Evolutionary conservation across 768 basidiomycete genomes (phyloP).

Genomic region (Agrocybe chaxingu): DNA sequence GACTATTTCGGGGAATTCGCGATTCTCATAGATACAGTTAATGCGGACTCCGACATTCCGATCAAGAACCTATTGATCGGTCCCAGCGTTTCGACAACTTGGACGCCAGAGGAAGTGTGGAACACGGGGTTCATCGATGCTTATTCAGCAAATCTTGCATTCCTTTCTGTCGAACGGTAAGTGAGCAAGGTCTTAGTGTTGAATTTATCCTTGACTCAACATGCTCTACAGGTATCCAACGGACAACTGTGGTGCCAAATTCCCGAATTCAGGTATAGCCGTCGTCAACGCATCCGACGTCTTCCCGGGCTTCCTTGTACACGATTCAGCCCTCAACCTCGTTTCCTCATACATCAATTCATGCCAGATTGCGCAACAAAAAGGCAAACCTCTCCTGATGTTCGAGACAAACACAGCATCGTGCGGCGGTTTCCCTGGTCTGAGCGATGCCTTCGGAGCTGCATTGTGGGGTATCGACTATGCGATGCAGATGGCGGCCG

Average conservation of each 20-base stretch:
- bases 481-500: conserved; percentile 50
- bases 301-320: conserved; percentile 58
- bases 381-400: conserved; percentile 51
- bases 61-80: conserved; percentile 51
- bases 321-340: conserved; percentile 47
- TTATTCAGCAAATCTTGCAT: conserved; percentile 34
- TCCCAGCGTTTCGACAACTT: conserved; percentile 47
- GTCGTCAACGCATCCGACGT: conserved; percentile 36
- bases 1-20: conserved; percentile 57
- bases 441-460: conserved; percentile 59
- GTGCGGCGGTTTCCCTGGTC: conserved; percentile 64
- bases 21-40: conserved; percentile 39
- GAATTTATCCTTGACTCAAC: conserved; percentile 24
- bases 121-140: conserved; percentile 48
- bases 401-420: conserved; percentile 68
- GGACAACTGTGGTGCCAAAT: conserved; percentile 52
- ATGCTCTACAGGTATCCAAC: conserved; percentile 43
- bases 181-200: conserved; percentile 15
- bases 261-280: conserved; percentile 37
- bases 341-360: conserved; percentile 49
- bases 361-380: conserved; percentile 37
- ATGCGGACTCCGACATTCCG: conserved; percentile 27
- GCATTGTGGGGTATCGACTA: conserved; percentile 64
- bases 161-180: conserved; percentile 57
- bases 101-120: conserved; percentile 51